Evolutionary conservation across 2,329 filamentous ascomycete genomes (phyloP).

Genomic region (Berkeleyomyces basicola): DNA sequence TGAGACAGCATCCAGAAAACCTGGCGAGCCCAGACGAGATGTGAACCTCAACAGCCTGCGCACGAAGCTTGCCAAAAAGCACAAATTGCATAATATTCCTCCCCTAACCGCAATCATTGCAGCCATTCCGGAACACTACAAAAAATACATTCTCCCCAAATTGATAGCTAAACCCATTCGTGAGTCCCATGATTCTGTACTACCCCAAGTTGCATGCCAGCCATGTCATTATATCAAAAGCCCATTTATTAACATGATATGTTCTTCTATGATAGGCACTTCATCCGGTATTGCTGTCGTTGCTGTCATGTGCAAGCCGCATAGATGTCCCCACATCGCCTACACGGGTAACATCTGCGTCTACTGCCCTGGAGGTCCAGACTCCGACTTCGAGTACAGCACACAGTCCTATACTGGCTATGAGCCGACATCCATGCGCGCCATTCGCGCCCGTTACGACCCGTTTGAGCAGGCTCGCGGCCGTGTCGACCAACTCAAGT

Average conservation of each 20-base stretch:
- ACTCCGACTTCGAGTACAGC: conserved; percentile 98
- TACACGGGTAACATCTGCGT: conserved; percentile 99
- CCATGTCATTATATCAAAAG: not conserved
- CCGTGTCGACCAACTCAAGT: conserved; percentile 90
- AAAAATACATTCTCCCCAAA: conserved; percentile 95
- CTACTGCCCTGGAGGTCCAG: conserved; percentile 92
- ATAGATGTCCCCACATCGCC: conserved; percentile 91
- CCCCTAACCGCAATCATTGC: conserved; percentile 94
- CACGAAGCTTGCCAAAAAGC: conserved; percentile 80
- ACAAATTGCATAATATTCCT: conserved; percentile 72
- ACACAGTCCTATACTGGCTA: conserved; percentile 98
- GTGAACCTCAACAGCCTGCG: conserved; percentile 84
- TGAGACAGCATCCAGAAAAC: conserved; percentile 55
- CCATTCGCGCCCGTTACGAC: conserved; percentile 91
- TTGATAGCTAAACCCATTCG: conserved; percentile 92
- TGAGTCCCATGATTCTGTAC: conserved; percentile 23
- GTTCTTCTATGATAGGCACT: conserved; percentile 39
- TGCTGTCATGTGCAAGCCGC: conserved; percentile 98
- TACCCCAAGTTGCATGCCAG: not conserved
- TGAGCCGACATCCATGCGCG: conserved; percentile 95
- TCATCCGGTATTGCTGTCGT: conserved; percentile 96
- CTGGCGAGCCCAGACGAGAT: conserved; percentile 58
- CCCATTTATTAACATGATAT: not conserved
- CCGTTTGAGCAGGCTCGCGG: conserved; percentile 95
- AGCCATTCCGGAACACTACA: conserved; percentile 97